A percentile compares a stretch with the other conserved stretches of the same genome.
phyloP scores from a whole-genome alignment of 352 stramenopile species.

The Phytophthora niederhauseri region DNA sequence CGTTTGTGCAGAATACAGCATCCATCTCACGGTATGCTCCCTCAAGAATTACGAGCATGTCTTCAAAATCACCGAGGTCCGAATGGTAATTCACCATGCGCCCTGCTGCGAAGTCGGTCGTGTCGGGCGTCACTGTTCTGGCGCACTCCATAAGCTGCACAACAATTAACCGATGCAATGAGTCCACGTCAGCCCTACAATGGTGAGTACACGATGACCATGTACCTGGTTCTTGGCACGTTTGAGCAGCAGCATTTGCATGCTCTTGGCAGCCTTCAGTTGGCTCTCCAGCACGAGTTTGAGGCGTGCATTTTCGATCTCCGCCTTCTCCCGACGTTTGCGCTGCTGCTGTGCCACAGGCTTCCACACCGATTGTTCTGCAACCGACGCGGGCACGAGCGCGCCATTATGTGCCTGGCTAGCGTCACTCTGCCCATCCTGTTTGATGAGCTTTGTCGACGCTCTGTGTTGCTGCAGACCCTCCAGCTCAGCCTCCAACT shows the following conservation, averaged over 20 bases:
- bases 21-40: slow-evolving; percentile 44
- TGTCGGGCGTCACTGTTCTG: slow-evolving; percentile 25
- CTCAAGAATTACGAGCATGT: slow-evolving; percentile 38
- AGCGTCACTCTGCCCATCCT: slow-evolving; percentile 26
- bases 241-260: slow-evolving; percentile 44
- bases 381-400: slow-evolving; percentile 12
- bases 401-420: slow-evolving; percentile 7
- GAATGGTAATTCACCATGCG: slow-evolving; percentile 38
- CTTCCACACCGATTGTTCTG: slow-evolving; percentile 37
- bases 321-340: slow-evolving; percentile 35
- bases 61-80: slow-evolving; percentile 31
- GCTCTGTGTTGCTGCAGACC: slow-evolving; percentile 28
- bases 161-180: not conserved
- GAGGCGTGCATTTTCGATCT: slow-evolving; percentile 47
- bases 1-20: slow-evolving; percentile 42
- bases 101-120: slow-evolving; percentile 26
- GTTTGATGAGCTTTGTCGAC: slow-evolving; percentile 26
- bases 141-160: slow-evolving; percentile 36
- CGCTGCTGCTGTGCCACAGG: slow-evolving; percentile 37
- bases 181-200: slow-evolving; percentile 8
- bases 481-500: slow-evolving; percentile 40
- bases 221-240: slow-evolving; percentile 42
- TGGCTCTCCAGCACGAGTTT: slow-evolving; percentile 51
- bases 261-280: slow-evolving; percentile 45
- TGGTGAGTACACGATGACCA: not conserved